Conservation (phyloP, 148 eudicot genomes). For the Mesembryanthemum crystallinum region DNA sequence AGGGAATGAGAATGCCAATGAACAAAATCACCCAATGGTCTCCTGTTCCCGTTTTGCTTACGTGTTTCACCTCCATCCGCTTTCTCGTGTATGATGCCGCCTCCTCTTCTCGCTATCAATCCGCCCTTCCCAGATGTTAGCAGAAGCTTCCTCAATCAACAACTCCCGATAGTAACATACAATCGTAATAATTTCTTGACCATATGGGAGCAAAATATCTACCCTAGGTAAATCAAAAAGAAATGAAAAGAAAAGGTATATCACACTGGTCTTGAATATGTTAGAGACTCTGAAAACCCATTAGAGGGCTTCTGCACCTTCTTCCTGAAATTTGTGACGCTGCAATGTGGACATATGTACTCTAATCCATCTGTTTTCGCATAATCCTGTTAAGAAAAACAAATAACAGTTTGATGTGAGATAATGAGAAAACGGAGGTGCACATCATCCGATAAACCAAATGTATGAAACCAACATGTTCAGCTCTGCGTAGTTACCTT, state of each 20-base stretch:
- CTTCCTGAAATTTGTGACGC: constrained; percentile 80
- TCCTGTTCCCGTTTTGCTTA: neutral
- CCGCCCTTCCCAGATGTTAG: constrained; percentile 18
- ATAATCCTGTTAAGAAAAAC: constrained; percentile 60
- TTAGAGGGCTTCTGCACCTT: constrained; percentile 67
- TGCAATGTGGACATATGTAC: constrained; percentile 97
- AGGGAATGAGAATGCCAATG: neutral
- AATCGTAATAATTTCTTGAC: constrained; percentile 14
- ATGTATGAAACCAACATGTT: neutral
- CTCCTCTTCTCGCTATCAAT: constrained; percentile 1
- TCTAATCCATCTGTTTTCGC: constrained; percentile 98
- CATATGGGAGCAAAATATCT: constrained; percentile 25
- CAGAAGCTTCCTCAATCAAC: constrained; percentile 10
- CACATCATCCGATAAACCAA: neutral
- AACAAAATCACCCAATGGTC: neutral
- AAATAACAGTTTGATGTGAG: neutral
- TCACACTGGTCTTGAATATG: constrained; percentile 39
- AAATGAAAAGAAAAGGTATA: neutral
- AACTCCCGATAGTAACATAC: neutral
- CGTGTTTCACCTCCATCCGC: constrained; percentile 8
- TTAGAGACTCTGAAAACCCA: constrained; percentile 57
- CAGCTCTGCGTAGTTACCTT: constrained; percentile 46
- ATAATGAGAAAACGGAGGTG: neutral
- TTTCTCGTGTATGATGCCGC: constrained; percentile 8
- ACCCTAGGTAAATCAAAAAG: constrained; percentile 19